Percentiles rank a stretch among this genome's conserved stretches.
These are phyloP conservation scores for Diplotaxis tenuifolia DNA, from an alignment of 345 rosid genomes.

Conservation along the genomic window DNA sequence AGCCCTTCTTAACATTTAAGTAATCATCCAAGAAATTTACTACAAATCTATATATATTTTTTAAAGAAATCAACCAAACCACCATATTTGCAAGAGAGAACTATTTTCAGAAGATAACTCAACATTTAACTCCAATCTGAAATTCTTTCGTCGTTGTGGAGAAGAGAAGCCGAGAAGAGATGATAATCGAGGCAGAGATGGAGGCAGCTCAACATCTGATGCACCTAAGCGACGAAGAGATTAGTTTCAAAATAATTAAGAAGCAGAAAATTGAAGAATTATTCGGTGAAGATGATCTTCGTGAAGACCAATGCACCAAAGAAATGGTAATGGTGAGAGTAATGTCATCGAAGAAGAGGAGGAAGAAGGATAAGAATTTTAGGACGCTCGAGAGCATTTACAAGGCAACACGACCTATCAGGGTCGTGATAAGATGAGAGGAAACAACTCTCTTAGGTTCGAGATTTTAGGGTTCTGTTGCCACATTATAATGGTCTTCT, in stretches of 20 bases:
- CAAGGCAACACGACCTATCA: conserved; percentile 31
- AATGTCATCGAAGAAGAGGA: conserved; percentile 15
- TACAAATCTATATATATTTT: background rate
- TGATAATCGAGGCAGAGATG: conserved; percentile 11
- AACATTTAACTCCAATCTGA: background rate
- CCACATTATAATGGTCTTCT: background rate
- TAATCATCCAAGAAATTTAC: conserved; percentile 13
- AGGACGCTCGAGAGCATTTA: conserved; percentile 35
- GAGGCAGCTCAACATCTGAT: conserved; percentile 21
- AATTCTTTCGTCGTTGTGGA: background rate
- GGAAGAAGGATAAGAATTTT: conserved; percentile 27
- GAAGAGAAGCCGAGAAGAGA: conserved; percentile 29
- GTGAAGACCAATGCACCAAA: conserved; percentile 24
- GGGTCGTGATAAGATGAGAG: conserved; percentile 18
- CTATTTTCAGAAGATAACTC: background rate
- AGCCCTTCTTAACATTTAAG: conserved; percentile 16
- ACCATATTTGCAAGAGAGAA: background rate
- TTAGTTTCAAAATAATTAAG: background rate
- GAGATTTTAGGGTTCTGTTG: background rate
- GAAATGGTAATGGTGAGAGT: conserved; percentile 17
- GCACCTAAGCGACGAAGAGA: conserved; percentile 36
- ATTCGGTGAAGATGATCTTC: conserved; percentile 23
- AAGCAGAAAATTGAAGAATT: conserved; percentile 32
- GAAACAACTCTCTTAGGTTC: conserved; percentile 8
- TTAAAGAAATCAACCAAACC: background rate